Base-by-base conservation (phyloP, 192 early-diverging fungal species). In the Gaertneriomyces semiglobifer region DNA sequence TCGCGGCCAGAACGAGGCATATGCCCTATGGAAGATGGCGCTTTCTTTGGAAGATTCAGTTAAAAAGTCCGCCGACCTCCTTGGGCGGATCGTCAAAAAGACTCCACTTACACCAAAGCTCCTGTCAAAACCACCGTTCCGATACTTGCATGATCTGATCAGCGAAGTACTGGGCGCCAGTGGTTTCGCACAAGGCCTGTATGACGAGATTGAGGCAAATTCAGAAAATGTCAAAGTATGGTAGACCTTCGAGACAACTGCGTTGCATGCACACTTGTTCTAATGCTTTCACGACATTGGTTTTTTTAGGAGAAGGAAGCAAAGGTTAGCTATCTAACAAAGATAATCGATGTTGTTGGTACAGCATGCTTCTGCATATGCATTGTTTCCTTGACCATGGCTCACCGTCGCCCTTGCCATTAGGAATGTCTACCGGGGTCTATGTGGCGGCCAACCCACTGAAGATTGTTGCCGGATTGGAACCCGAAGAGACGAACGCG, bases 401-500 rank as follows among this genome's bases (percentile, higher is more conserved):
- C 6, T 33, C 53, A 53, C 14, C 53, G 48, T 50, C 25, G 3
- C 62, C n/a, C 46, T 3, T 45, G 25, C 53, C n/a, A 51, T n/a
- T 53, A 78, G 81, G 63, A 20, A 64, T 81, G 33, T 61, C 79
- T 10, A 76, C 76, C 18, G 79, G 77, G 25, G 74, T 71, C 18
- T 69, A 76, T 16, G 63, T 81, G 18, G 67, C 66, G n/a, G 71
- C 73, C 11, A 81, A 84, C 55, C 84, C 84, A 1, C 58, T 79
- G 38, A 85, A 85, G 69, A 77, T 85, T 39, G 79, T 85, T 7
- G 84, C 84, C 43, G 84, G 84, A 55, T 46, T 82, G 72, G 84
- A 85, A 43, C 75, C 79, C 10, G 81, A 81, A 44, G 79, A 84
- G 42, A 85, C 84, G 2, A 85, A 85, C 66, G 56, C 64, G 16